Evolutionary conservation across 257 asterid genomes (phyloP).

Genomic region (Sherardia arvensis): DNA sequence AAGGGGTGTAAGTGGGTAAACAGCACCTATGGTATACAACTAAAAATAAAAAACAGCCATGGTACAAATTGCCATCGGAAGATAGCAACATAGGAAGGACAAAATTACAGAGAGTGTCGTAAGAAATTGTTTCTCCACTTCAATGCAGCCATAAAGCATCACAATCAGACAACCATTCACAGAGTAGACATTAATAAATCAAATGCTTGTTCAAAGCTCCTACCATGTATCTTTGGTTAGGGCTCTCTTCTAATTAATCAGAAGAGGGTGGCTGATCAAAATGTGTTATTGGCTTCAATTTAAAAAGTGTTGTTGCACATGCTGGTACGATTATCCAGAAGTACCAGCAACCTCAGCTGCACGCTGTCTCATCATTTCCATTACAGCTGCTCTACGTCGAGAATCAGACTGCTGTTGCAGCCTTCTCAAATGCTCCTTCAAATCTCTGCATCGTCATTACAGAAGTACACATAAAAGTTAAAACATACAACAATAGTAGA

Average conservation of each 20-base stretch:
- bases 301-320: not conserved
- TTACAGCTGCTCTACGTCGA: conserved; percentile 92
- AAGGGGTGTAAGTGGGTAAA: not conserved
- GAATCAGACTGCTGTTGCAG: conserved; percentile 89
- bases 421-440: conserved; percentile 70
- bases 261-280: conserved; percentile 16
- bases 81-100: conserved; percentile 20
- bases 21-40: conserved; percentile 35
- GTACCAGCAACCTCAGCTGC: conserved; percentile 81
- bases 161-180: conserved; percentile 9
- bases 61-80: conserved; percentile 35
- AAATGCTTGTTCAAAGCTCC: conserved; percentile 14
- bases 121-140: not conserved
- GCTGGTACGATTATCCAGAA: conserved; percentile 29
- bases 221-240: not conserved
- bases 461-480: not conserved
- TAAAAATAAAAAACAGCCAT: too few relatives aligned
- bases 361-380: conserved; percentile 95
- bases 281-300: conserved; percentile 9
- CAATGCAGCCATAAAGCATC: not conserved
- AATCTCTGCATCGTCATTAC: conserved; percentile 46
- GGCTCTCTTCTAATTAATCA: not conserved
- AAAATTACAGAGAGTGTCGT: conserved; percentile 34
- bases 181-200: conserved; percentile 12
- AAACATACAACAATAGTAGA: too few relatives aligned